A percentile compares a stretch with the other conserved stretches of the same genome.
Evolutionary conservation across 805 yeast genomes (phyloP).

Genomic region (Teunomyces stri): DNA sequence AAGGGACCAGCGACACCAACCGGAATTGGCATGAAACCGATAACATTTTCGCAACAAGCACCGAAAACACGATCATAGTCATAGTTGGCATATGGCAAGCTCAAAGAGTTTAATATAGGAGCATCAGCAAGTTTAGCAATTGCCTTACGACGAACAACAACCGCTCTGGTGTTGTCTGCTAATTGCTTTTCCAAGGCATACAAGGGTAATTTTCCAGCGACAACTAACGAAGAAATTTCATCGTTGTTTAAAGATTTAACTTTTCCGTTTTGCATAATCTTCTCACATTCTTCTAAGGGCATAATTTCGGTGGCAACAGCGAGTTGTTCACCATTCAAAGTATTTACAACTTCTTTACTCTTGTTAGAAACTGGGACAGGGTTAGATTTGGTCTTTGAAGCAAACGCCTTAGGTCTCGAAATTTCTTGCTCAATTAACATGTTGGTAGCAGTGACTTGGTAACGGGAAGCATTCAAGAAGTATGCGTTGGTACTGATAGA

Average conservation of each 20-base stretch:
- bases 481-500: slow-evolving; percentile 82
- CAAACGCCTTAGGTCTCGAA: slow-evolving; percentile 24
- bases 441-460: slow-evolving; percentile 48
- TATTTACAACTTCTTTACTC: slow-evolving; percentile 7
- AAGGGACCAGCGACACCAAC: slow-evolving; percentile 98
- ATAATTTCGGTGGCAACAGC: slow-evolving; percentile 24
- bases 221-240: slow-evolving; percentile 71
- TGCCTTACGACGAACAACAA: slow-evolving; percentile 87
- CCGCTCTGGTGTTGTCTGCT: slow-evolving; percentile 89
- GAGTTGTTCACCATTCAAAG: slow-evolving; percentile 23
- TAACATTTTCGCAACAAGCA: slow-evolving; percentile 98
- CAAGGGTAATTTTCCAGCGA: slow-evolving; percentile 77
- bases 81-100: slow-evolving; percentile 77
- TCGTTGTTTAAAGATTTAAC: slow-evolving; percentile 63
- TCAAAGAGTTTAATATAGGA: slow-evolving; percentile 67
- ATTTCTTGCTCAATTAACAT: slow-evolving; percentile 40
- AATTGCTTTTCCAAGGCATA: slow-evolving; percentile 94
- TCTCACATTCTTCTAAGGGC: slow-evolving; percentile 63
- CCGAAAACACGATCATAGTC: slow-evolving; percentile 97
- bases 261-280: slow-evolving; percentile 66
- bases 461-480: slow-evolving; percentile 80
- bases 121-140: slow-evolving; percentile 80
- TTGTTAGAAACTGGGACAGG: slow-evolving; percentile 2
- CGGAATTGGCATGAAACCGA: slow-evolving; percentile 95
- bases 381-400: background rate